A percentile compares a stretch with the other conserved stretches of the same genome.
Conservation (phyloP, 139 green algal genomes). For the Chlamydomonas sphaeroides region DNA sequence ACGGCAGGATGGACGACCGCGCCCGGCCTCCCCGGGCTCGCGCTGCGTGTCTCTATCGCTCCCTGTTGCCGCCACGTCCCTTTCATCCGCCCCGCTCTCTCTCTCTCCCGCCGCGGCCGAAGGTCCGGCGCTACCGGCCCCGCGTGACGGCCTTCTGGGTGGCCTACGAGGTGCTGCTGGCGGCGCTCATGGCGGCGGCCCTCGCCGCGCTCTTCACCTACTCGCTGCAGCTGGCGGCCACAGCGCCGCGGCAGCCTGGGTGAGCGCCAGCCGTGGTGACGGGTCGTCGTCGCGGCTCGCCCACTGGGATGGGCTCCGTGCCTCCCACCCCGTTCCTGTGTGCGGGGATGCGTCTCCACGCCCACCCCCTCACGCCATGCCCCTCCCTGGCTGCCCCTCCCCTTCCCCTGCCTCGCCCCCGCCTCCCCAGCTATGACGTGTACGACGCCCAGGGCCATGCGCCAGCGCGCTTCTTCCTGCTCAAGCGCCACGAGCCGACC, state of each 20-base stretch:
- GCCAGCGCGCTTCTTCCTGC: constrained; percentile 7
- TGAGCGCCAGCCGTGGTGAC: not conserved
- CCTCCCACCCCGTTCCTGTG: too few relatives aligned
- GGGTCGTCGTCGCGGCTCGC: too few relatives aligned
- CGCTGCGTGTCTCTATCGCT: too few relatives aligned
- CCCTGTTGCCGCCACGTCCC: too few relatives aligned
- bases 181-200: constrained; percentile 7
- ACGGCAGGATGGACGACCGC: too few relatives aligned
- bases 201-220: constrained; percentile 23
- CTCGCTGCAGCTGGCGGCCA: not conserved
- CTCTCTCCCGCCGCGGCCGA: too few relatives aligned
- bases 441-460: constrained; percentile 9
- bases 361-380: too few relatives aligned
- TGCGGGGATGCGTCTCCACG: too few relatives aligned
- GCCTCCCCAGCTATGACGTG: constrained; percentile 18
- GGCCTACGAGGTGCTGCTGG: not conserved
- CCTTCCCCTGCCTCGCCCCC: not conserved
- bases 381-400: too few relatives aligned
- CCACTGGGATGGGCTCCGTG: too few relatives aligned
- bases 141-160: constrained; percentile 11
- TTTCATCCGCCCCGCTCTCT: not conserved
- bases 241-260: not conserved
- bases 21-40: too few relatives aligned
- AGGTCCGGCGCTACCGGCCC: constrained; percentile 3
- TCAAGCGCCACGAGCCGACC: not conserved